Evolutionary conservation across 2,329 filamentous ascomycete species (phyloP).

Genomic region (Juglanconis oblonga): DNA sequence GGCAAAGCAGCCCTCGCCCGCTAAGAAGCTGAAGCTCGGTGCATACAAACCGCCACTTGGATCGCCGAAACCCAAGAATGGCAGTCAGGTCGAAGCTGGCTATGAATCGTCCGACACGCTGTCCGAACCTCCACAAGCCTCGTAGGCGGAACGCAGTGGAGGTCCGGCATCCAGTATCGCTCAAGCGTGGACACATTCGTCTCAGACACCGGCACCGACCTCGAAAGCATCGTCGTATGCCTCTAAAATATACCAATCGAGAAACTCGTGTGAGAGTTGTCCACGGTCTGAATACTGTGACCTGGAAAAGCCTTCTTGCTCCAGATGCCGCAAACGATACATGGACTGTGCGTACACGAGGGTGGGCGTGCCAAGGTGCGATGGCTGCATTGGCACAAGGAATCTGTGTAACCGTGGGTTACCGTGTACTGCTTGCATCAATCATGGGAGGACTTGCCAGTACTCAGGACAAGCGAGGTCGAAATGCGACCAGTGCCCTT

Average conservation of each 20-base stretch:
- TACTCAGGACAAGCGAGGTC: neutral
- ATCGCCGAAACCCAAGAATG: constrained; percentile 48
- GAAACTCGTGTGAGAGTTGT: neutral
- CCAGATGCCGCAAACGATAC: neutral
- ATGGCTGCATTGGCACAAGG: neutral
- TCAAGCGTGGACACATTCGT: neutral
- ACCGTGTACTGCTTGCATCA: neutral
- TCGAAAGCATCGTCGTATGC: neutral
- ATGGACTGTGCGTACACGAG: neutral
- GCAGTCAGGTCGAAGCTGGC: constrained; percentile 46
- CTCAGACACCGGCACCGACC: neutral
- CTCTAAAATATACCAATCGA: neutral
- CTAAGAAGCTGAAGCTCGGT: constrained; percentile 43
- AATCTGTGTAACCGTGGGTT: neutral
- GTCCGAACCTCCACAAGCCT: constrained; percentile 47
- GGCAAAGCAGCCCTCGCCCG: constrained; percentile 38
- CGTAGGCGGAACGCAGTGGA: neutral
- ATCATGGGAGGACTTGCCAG: neutral
- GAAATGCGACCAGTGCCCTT: neutral
- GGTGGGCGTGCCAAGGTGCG: neutral
- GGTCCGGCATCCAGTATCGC: neutral
- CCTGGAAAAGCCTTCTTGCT: neutral
- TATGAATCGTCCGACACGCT: constrained; percentile 57
- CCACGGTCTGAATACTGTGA: neutral
- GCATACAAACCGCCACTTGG: constrained; percentile 45